phyloP scores from a whole-genome alignment of 2,329 filamentous ascomycete genomes.

The Fusarium redolens region DNA sequence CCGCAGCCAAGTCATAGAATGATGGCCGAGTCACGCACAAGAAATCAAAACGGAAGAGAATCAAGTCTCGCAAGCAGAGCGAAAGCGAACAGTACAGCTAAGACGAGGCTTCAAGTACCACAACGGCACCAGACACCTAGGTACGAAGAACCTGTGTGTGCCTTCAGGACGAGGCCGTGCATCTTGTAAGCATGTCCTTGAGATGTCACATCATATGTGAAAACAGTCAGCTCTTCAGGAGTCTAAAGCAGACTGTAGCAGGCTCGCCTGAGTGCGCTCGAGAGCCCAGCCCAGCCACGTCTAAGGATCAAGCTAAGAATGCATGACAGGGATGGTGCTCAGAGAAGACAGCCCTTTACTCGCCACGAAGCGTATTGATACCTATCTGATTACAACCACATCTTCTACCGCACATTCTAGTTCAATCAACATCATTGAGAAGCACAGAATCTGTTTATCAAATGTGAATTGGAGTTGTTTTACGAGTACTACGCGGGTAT shows the following conservation, averaged over 20 bases:
- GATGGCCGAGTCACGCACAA: conserved; percentile 7
- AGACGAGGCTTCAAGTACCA: neutral
- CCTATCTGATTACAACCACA: neutral
- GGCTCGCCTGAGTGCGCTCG: neutral
- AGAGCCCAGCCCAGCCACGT: neutral
- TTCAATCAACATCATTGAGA: neutral
- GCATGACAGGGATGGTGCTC: neutral
- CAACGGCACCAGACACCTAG: neutral
- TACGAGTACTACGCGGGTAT: conserved; percentile 15
- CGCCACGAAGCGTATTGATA: neutral
- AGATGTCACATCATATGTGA: neutral
- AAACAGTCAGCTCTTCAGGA: neutral
- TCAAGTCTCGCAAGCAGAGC: neutral
- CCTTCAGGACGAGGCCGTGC: neutral
- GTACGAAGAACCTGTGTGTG: neutral
- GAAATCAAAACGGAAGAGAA: conserved; percentile 1
- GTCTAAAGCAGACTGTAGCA: neutral
- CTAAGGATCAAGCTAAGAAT: neutral
- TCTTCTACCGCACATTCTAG: neutral
- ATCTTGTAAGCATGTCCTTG: neutral
- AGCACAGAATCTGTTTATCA: conserved; percentile 8
- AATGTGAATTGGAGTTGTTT: conserved; percentile 44
- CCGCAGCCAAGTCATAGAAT: conserved; percentile 47
- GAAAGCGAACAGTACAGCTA: neutral
- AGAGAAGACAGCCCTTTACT: neutral